A percentile compares a stretch with the other conserved stretches of the same genome.
Conservation (phyloP, 2,329 filamentous ascomycete species). For the Colletotrichum kahawae region DNA sequence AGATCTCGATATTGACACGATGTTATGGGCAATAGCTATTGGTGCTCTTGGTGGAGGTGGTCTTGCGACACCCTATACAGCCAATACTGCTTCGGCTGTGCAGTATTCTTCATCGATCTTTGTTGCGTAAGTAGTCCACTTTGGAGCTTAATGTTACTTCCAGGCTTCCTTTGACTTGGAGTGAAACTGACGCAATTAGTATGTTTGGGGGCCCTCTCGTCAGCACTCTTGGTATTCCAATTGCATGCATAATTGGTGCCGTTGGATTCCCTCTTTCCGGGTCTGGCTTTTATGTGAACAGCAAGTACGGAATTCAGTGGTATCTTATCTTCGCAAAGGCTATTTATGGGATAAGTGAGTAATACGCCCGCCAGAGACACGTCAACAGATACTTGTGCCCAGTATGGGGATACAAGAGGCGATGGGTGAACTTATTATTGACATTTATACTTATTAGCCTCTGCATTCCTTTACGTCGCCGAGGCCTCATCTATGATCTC, state of each 20-base stretch:
- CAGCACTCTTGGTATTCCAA: background rate
- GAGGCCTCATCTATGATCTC: background rate
- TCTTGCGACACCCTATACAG: background rate
- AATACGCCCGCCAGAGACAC: background rate
- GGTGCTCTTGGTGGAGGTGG: background rate
- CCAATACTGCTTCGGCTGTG: background rate
- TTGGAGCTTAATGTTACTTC: background rate
- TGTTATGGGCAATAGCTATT: background rate
- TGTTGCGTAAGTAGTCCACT: background rate
- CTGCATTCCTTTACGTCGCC: background rate
- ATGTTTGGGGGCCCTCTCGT: background rate
- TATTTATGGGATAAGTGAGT: background rate
- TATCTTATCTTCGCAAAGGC: background rate
- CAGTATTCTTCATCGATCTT: background rate
- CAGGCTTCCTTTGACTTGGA: accelerated
- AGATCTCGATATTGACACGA: background rate
- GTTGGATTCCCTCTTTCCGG: background rate
- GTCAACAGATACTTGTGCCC: background rate
- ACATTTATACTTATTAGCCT: too few species aligned
- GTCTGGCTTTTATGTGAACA: background rate
- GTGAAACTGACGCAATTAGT: background rate
- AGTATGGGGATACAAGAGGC: too few species aligned
- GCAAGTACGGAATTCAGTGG: background rate
- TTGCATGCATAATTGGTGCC: background rate
- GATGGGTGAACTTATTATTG: too few species aligned